Evolutionary conservation across 2,329 filamentous ascomycete genomes (phyloP).

Genomic region (Paradendryphiella salina): DNA sequence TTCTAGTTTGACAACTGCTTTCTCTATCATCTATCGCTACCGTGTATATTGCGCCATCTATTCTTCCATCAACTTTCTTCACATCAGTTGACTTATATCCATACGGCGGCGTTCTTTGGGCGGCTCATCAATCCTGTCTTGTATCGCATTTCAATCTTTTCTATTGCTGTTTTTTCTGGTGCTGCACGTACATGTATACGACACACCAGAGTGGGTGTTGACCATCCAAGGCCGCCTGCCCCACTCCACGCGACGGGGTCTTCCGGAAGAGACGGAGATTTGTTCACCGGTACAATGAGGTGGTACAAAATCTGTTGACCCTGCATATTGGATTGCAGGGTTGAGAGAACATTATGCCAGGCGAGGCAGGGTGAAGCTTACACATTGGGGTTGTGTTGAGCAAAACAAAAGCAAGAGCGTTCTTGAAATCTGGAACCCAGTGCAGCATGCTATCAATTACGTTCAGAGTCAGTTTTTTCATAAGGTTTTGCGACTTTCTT

Average conservation of each 20-base stretch:
- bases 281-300: not conserved
- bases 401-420: constrained; percentile 11
- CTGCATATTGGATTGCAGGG: constrained; percentile 3
- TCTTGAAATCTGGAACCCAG: constrained; percentile 2
- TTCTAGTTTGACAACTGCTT: not conserved
- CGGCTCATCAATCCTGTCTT: constrained; percentile 2
- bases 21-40: constrained; percentile 13
- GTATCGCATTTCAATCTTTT: constrained; percentile 12
- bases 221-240: constrained; percentile 11
- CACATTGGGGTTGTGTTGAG: not conserved
- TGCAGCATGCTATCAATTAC: not conserved
- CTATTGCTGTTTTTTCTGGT: constrained; percentile 1
- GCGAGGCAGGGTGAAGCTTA: not conserved
- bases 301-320: constrained; percentile 1
- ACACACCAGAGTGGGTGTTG: constrained; percentile 6
- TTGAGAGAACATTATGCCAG: not conserved
- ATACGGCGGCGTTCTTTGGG: constrained; percentile 14
- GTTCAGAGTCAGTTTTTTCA: not conserved
- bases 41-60: constrained; percentile 23
- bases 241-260: constrained; percentile 8
- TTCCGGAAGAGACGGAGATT: not conserved
- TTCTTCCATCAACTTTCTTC: constrained; percentile 6
- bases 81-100: constrained; percentile 16
- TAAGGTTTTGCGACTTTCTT: too few species aligned
- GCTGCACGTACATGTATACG: constrained; percentile 13